phyloP scores from a whole-genome alignment of 2,329 filamentous ascomycete species.

The Diaporthe nobilis region DNA sequence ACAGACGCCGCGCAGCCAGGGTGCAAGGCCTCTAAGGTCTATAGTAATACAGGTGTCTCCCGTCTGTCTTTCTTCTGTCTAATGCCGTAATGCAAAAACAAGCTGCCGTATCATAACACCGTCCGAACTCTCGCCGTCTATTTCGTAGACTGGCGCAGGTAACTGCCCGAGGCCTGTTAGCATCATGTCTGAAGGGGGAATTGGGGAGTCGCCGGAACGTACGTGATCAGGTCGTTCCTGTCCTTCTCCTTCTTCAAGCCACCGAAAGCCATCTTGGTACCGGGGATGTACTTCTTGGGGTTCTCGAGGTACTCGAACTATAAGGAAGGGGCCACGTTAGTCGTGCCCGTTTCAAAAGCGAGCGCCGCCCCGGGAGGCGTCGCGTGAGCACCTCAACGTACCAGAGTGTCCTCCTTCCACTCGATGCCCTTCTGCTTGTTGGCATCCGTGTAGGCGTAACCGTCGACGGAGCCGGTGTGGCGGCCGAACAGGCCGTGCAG shows the following conservation, averaged over 20 bases:
- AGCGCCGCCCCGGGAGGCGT: not conserved
- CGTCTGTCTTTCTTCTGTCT: slow-evolving; percentile 42
- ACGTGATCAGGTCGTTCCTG: slow-evolving; percentile 98
- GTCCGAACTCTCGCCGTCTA: slow-evolving; percentile 61
- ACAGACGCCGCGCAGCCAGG: slow-evolving; percentile 38
- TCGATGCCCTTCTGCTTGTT: slow-evolving; percentile 97
- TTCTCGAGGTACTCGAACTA: slow-evolving; percentile 98
- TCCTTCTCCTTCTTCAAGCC: slow-evolving; percentile 99
- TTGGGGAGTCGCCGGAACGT: slow-evolving; percentile 62
- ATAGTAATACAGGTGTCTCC: slow-evolving; percentile 41
- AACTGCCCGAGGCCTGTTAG: slow-evolving; percentile 58
- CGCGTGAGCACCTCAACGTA: slow-evolving; percentile 58
- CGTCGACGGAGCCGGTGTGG: slow-evolving; percentile 90
- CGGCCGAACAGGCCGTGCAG: slow-evolving; percentile 98
- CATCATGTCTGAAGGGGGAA: slow-evolving; percentile 43
- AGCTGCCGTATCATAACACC: slow-evolving; percentile 42
- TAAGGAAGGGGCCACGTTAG: slow-evolving; percentile 13
- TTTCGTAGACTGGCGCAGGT: slow-evolving; percentile 78
- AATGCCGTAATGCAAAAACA: slow-evolving; percentile 46
- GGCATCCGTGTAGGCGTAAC: slow-evolving; percentile 98
- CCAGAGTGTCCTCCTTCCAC: slow-evolving; percentile 89
- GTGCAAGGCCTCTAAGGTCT: slow-evolving; percentile 43
- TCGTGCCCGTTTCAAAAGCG: not conserved
- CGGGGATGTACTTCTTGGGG: slow-evolving; percentile 99
- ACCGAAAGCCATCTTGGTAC: slow-evolving; percentile 99